These are phyloP conservation scores for Monosporozyma aquatica DNA, from an alignment of 805 yeast genomes.

Conservation along the genomic window DNA sequence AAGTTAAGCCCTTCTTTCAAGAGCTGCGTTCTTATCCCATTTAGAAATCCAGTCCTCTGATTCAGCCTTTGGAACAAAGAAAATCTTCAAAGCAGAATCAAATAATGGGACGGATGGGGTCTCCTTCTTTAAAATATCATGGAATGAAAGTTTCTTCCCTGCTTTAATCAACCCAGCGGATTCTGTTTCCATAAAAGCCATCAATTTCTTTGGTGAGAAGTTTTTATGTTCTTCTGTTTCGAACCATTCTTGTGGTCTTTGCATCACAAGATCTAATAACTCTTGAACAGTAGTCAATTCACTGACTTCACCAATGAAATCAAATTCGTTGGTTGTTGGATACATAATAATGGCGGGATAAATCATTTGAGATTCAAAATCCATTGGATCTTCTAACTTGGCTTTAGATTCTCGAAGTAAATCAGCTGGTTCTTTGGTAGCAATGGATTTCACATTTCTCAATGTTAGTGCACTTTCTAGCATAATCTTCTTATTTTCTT, in stretches of 20 bases:
- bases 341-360: constrained; percentile 74
- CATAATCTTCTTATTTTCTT: constrained; percentile 34
- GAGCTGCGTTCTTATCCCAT: constrained; percentile 57
- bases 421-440: constrained; percentile 47
- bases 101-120: constrained; percentile 66
- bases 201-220: constrained; percentile 50
- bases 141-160: constrained; percentile 65
- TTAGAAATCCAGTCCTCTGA: constrained; percentile 53
- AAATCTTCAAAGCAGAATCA: constrained; percentile 62
- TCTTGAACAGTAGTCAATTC: constrained; percentile 64
- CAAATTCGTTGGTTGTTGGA: constrained; percentile 79
- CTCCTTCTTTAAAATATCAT: constrained; percentile 52
- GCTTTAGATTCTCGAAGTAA: constrained; percentile 44
- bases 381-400: constrained; percentile 53
- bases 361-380: constrained; percentile 68
- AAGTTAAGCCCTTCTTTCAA: constrained; percentile 36
- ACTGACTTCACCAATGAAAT: constrained; percentile 64
- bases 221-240: constrained; percentile 47
- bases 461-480: constrained; percentile 51
- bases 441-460: constrained; percentile 46
- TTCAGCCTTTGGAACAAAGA: constrained; percentile 68
- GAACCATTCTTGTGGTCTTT: constrained; percentile 65
- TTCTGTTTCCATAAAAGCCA: constrained; percentile 73
- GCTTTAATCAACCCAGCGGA: constrained; percentile 79
- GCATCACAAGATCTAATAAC: constrained; percentile 47